These are phyloP conservation scores for Blastobotrys illinoisensis DNA, from an alignment of 1,139 yeast species.

Conservation along the genomic window DNA sequence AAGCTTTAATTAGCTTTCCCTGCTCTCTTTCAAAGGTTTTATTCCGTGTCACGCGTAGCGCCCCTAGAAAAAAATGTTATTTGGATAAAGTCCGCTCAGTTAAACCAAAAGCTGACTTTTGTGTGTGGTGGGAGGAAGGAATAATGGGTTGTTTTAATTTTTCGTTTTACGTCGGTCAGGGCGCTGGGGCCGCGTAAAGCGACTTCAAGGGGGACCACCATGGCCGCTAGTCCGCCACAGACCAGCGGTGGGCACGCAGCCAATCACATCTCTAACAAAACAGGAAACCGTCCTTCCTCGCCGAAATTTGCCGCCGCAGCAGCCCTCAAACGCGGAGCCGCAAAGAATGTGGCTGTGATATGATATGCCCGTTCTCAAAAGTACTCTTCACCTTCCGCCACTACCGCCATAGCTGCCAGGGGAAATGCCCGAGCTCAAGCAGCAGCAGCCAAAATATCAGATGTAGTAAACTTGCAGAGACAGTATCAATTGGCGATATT, in stretches of 20 bases:
- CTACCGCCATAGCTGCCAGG: no score
- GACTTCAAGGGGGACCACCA: background rate
- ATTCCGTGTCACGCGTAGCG: background rate
- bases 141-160: background rate
- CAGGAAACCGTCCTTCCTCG: background rate
- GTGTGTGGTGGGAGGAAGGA: background rate
- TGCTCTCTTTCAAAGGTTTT: background rate
- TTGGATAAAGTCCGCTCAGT: background rate
- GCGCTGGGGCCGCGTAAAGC: background rate
- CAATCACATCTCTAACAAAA: background rate
- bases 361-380: background rate
- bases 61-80: background rate
- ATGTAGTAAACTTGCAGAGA: no score
- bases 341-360: background rate
- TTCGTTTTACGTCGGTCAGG: background rate
- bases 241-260: background rate
- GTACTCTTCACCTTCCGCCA: no score
- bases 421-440: no score
- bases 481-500: no score
- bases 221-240: background rate
- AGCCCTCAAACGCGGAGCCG: background rate
- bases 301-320: background rate
- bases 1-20: background rate
- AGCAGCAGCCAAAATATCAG: no score
- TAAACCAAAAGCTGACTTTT: background rate